Evolutionary conservation across 2,329 filamentous ascomycete genomes (phyloP).

Genomic region (Fusarium longipes): DNA sequence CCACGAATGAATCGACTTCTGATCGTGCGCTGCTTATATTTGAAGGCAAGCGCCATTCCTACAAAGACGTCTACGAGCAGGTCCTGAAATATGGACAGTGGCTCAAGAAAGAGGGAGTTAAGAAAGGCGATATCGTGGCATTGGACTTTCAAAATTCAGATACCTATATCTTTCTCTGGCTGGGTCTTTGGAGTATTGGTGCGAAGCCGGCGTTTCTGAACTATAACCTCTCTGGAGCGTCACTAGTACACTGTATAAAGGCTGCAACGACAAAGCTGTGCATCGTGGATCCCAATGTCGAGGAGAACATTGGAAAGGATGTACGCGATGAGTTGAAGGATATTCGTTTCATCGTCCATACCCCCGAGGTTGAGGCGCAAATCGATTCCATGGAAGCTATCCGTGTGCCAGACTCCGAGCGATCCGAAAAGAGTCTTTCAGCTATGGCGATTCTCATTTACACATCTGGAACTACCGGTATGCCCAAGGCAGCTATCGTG

Average conservation of each 20-base stretch:
- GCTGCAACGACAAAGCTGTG: conserved; percentile 74
- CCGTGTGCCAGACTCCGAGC: conserved; percentile 68
- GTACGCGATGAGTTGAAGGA: conserved; percentile 61
- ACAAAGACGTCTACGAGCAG: conserved; percentile 77
- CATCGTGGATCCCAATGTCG: conserved; percentile 73
- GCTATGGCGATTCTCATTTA: conserved; percentile 82
- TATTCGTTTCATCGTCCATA: conserved; percentile 72
- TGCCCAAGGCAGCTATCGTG: conserved; percentile 83
- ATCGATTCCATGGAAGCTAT: conserved; percentile 62
- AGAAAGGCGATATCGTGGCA: conserved; percentile 80
- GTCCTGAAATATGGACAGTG: conserved; percentile 79
- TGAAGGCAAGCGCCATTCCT: conserved; percentile 76
- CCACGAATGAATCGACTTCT: conserved; percentile 62
- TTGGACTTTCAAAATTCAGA: conserved; percentile 85
- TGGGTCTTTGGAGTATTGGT: conserved; percentile 85
- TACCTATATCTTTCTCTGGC: conserved; percentile 78
- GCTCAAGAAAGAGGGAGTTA: conserved; percentile 73
- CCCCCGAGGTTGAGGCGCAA: conserved; percentile 65
- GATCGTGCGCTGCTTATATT: conserved; percentile 73
- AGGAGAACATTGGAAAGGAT: conserved; percentile 67
- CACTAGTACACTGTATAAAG: conserved; percentile 79
- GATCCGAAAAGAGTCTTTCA: conserved; percentile 61
- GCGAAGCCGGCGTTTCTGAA: conserved; percentile 89
- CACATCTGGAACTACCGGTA: conserved; percentile 85
- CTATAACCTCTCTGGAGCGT: conserved; percentile 79